These are phyloP conservation scores for Jimgerdemannia flammicorona DNA, from an alignment of 192 early-diverging fungal species.

Conservation along the genomic window DNA sequence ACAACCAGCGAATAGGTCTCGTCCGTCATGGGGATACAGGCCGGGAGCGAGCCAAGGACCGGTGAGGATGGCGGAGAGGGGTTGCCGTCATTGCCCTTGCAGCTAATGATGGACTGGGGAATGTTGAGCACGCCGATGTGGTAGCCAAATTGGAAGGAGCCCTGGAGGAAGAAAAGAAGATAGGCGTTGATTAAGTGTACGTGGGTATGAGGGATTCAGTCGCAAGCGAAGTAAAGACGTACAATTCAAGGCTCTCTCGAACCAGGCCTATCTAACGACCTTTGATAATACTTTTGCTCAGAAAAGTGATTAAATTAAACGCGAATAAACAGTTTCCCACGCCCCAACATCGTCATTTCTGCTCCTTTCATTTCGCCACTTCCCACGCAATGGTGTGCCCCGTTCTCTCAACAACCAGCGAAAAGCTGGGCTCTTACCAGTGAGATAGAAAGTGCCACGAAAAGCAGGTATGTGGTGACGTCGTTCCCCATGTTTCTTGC, in stretches of 20 bases:
- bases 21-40: constrained; percentile 68
- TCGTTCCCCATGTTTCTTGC: not conserved
- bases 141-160: constrained; percentile 57
- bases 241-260: too few relatives aligned
- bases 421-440: not conserved
- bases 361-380: not conserved
- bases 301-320: too few relatives aligned
- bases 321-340: too few relatives aligned
- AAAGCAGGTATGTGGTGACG: not conserved
- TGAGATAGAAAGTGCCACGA: not conserved
- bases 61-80: not conserved
- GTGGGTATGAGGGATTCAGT: not conserved
- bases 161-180: constrained; percentile 4
- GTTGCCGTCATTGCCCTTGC: constrained; percentile 14
- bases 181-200: not conserved
- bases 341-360: not conserved
- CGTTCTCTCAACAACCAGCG: too few relatives aligned
- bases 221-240: not conserved
- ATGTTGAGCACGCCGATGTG: constrained; percentile 60
- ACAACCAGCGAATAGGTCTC: constrained; percentile 53
- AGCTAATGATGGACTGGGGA: constrained; percentile 49
- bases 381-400: not conserved
- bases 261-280: too few relatives aligned
- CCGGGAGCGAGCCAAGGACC: constrained; percentile 37
- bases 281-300: too few relatives aligned